Evolutionary conservation across 805 yeast genomes (phyloP).

Genomic region (Lipomyces kockii): DNA sequence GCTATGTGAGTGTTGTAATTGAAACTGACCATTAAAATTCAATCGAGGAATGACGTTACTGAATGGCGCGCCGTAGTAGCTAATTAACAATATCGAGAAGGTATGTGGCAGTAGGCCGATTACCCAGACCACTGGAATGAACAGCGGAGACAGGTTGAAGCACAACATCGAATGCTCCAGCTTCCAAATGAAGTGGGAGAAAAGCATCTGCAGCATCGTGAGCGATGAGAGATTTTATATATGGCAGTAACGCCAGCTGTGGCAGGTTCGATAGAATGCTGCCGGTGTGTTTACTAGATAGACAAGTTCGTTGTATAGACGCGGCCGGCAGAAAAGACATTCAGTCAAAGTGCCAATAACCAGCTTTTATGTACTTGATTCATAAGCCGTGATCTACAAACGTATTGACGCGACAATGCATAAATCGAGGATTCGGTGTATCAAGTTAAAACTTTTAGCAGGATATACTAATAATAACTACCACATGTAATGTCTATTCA

Average conservation of each 20-base stretch:
- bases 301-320: background rate
- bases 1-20: background rate
- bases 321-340: background rate
- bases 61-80: slow-evolving; percentile 22
- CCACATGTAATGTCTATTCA: background rate
- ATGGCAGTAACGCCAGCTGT: background rate
- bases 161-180: slow-evolving; percentile 23
- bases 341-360: background rate
- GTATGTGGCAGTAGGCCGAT: slow-evolving; percentile 28
- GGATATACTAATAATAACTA: background rate
- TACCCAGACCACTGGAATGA: slow-evolving; percentile 25
- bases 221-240: background rate
- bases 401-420: background rate
- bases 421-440: background rate
- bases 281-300: background rate
- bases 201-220: slow-evolving; percentile 1
- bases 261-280: background rate
- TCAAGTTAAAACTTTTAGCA: background rate
- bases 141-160: slow-evolving; percentile 26
- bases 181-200: slow-evolving; percentile 13
- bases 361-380: background rate
- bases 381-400: background rate
- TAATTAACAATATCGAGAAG: slow-evolving; percentile 23
- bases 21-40: slow-evolving; percentile 18
- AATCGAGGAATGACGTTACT: slow-evolving; percentile 22